Evolutionary conservation across 2,329 filamentous ascomycete species (phyloP).

Genomic region (Cryphonectria japonica): DNA sequence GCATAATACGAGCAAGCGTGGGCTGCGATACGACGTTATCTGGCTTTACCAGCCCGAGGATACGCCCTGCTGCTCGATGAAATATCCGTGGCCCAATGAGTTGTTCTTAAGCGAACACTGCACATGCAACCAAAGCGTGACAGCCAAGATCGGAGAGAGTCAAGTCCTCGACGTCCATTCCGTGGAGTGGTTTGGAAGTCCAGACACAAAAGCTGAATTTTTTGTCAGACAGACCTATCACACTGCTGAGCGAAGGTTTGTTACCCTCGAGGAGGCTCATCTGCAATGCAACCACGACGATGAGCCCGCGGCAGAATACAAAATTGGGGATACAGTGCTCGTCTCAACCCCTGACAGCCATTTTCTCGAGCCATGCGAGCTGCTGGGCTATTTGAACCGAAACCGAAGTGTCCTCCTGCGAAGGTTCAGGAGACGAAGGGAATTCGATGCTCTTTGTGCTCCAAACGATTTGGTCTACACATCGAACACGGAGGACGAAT

Average conservation of each 20-base stretch:
- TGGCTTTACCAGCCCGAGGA: constrained; percentile 77
- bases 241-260: constrained; percentile 62
- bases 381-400: constrained; percentile 45
- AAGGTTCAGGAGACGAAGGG: constrained; percentile 53
- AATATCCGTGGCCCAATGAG: constrained; percentile 73
- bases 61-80: constrained; percentile 69
- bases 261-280: constrained; percentile 59
- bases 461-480: constrained; percentile 66
- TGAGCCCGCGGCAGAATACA: constrained; percentile 40
- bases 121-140: constrained; percentile 58
- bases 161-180: constrained; percentile 62
- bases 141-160: constrained; percentile 50
- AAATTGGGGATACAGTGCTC: constrained; percentile 65
- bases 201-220: constrained; percentile 52
- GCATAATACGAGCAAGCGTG: constrained; percentile 41
- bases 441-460: constrained; percentile 43
- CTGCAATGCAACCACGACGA: constrained; percentile 53
- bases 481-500: constrained; percentile 39
- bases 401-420: constrained; percentile 50
- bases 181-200: constrained; percentile 60
- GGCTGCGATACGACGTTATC: constrained; percentile 61
- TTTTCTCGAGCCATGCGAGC: constrained; percentile 62
- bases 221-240: constrained; percentile 75
- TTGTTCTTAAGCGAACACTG: constrained; percentile 79
- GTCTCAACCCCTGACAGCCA: constrained; percentile 38